Base-by-base conservation (phyloP, 2,329 filamentous ascomycete species). In the Arthrinium puccinioides region DNA sequence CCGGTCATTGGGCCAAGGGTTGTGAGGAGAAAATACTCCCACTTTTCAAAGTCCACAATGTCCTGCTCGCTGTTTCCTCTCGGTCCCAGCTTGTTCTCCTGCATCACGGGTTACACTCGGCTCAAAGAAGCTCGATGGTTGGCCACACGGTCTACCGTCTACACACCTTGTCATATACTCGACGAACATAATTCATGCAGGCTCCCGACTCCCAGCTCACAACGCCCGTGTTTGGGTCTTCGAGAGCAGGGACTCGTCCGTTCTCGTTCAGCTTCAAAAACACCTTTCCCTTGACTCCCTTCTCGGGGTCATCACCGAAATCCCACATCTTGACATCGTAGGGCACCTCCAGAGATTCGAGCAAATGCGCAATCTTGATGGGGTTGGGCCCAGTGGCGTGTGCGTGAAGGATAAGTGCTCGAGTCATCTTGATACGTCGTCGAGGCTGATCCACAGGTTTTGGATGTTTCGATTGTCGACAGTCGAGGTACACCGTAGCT, bases 241-340 rank as follows among this genome's bases (percentile, higher is more conserved):
- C 53, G n/a, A 62, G 41, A 5, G 55, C 54, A 1, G 61, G 59
- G 37, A 60, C 54, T 13, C 66, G 59, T 19, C 66, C 64, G 41
- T 69, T 69, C 37, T 61, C 57, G 44, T 65, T 69, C 48, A 68
- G 59, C 14, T 55, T 50, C n/a, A 59, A 43, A 44, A 62, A 69
- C 0, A 36, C 31, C 4, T 51, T 42, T 5, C 62, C 58, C 32
- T 65, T 64, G 41, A 64, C 53, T 14, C 59, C 60, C 9, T 53
- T 64, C 3, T 52, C 21, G 1, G 56, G 42, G n/a, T 55, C 52
- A 27, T 63, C 54, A 35, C 60, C 53, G 35, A 66, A 62, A 10
- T 66, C 57, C 62, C 62, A 67, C 15, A 57, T 46, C 36, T 64
- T 61, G 39, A 65, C 51, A 7, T 44, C 44, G 48, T 63, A 70